Base-by-base conservation (phyloP, 1,284 basidiomycete genomes). In the Agaricales sp. region DNA sequence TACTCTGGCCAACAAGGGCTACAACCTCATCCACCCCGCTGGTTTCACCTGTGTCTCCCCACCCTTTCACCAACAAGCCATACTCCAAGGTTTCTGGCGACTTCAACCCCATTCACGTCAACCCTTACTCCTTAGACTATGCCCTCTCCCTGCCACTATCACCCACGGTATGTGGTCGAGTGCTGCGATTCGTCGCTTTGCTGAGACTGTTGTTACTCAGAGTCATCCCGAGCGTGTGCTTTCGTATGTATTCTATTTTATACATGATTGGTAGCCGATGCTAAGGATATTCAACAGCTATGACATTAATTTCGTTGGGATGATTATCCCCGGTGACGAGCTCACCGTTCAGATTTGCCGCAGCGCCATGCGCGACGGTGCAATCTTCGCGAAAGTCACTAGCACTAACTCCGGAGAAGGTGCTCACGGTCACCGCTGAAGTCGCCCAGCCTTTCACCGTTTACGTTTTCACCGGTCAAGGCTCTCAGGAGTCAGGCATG, bases 391-490 rank as follows among this genome's bases (percentile, higher is more conserved):
- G 68, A 87, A 86, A 65, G 82, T 99, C 52, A 84, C 90, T 62
- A 95, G 93, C 0, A 70, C 79, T 65, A 98, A 97, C 68, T 74
- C 81, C 55, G 74, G 90, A 94, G 63, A 96, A 91, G 68, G 92
- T 98, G 50, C 74, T 98, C 43, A 84, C 89, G 55, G 95, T 94
- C 39, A 80, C 87, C 18, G 90, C 95, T 1, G 92, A 97, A 66
- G 92, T 98, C 54, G 83, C 83, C 13, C 95, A 98, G 67, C 83
- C 92, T 2, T 81, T 82, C 13, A 96, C 94, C 14, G 91, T 91
- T 46, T 98, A 98, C 61, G 92, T 97, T 61, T 98, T 98, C 76
- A 99, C 95, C 49, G 95, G 95, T 46, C 95, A 99, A 66, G 95
- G 95, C 50, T 98, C 93, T 20, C 96, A 99, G 67, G 95, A 99